phyloP scores from a whole-genome alignment of 768 basidiomycete species.

The Rubroboletus satanas region DNA sequence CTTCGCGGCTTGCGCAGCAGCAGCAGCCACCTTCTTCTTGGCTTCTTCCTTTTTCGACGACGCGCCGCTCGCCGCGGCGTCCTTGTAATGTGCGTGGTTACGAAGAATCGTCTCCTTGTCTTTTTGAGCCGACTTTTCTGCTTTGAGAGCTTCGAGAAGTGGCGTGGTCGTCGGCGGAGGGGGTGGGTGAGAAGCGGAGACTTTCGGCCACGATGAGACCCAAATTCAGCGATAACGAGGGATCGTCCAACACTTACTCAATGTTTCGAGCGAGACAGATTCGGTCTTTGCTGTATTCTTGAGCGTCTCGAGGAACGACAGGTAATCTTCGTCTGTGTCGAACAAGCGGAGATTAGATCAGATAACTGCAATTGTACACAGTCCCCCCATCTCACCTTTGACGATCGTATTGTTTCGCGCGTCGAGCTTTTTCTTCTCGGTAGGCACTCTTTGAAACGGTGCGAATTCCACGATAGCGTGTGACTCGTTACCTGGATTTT shows the following conservation, averaged over 20 bases:
- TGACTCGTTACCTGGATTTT: conserved; percentile 70
- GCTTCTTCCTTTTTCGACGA: conserved; percentile 38
- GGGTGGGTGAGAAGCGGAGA: conserved; percentile 58
- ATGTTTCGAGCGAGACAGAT: conserved; percentile 57
- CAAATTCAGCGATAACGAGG: not conserved
- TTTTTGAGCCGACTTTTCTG: conserved; percentile 60
- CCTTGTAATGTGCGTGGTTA: conserved; percentile 71
- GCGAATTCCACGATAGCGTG: conserved; percentile 92
- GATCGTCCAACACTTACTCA: conserved; percentile 23
- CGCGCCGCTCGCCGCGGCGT: conserved; percentile 31
- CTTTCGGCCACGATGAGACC: conserved; percentile 32
- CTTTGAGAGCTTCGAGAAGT: conserved; percentile 88
- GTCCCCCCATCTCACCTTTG: conserved; percentile 34
- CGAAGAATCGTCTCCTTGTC: conserved; percentile 72
- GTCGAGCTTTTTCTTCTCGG: conserved; percentile 74
- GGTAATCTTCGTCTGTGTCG: conserved; percentile 77
- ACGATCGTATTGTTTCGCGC: conserved; percentile 84
- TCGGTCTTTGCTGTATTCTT: conserved; percentile 52
- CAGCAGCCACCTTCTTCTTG: conserved; percentile 32
- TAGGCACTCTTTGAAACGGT: conserved; percentile 82
- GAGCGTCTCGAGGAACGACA: conserved; percentile 76
- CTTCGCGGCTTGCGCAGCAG: conserved; percentile 25
- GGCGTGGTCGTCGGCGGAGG: conserved; percentile 80
- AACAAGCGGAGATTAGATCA: not conserved
- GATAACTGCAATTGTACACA: not conserved